A percentile compares a stretch with the other conserved stretches of the same genome.
Evolutionary conservation across 495 filamentous ascomycete genomes (phyloP).

Genomic region (Xylaria scruposa): DNA sequence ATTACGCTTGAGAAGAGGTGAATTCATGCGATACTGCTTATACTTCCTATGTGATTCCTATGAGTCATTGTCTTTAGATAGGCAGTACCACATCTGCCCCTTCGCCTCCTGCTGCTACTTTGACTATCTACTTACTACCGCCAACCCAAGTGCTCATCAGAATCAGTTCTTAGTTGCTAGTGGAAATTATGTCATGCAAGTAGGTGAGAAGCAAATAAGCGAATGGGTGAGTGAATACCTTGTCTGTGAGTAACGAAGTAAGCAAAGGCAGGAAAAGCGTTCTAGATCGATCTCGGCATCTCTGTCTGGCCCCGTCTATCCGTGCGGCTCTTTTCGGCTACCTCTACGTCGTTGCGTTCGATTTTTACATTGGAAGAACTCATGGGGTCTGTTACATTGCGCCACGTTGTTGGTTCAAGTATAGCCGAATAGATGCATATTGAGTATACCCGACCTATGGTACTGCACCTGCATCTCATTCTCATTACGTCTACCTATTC

Average conservation of each 20-base stretch:
- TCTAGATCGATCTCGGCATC: constrained; percentile 1
- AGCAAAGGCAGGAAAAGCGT: neutral
- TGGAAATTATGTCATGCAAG: neutral
- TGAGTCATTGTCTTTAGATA: no score
- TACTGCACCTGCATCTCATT: neutral
- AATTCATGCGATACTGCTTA: no score
- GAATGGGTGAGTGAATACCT: no score
- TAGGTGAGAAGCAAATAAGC: neutral
- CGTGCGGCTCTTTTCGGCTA: constrained; percentile 1
- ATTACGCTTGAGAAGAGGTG: no score
- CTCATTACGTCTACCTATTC: neutral
- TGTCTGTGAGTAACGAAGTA: neutral
- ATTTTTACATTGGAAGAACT: neutral
- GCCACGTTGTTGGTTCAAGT: neutral
- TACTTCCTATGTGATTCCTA: no score
- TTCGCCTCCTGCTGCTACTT: neutral
- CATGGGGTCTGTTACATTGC: constrained; percentile 11
- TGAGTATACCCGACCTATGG: neutral
- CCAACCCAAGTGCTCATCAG: neutral
- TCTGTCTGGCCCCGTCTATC: neutral
- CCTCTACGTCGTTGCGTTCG: neutral
- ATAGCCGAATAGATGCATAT: neutral
- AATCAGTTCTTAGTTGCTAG: neutral
- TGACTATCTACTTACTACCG: neutral
- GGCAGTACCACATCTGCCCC: no score